Evolutionary conservation across 768 basidiomycete genomes (phyloP), one percentile per base, ranked within the genome.

Genomic region (Epithele typhae): DNA sequence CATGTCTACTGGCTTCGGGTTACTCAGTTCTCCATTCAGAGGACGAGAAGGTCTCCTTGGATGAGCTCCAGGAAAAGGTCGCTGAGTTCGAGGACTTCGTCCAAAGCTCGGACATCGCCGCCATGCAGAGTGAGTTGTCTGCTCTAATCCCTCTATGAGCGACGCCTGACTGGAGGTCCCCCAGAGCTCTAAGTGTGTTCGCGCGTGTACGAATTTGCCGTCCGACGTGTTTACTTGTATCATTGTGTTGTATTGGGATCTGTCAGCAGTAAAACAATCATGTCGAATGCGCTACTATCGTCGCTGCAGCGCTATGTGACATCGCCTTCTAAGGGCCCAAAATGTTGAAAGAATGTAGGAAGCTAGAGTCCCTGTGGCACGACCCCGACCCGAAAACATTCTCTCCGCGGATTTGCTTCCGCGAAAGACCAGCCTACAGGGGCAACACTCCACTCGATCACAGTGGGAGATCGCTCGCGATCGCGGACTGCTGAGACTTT

Each of bases 11-110:
- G 78, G 48, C 67, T 81, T 40, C 76, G 22, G 8, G 23, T 42
- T 15, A 21, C 33, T 27, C 3, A 25, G 4, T 5, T 19, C 3
- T 44, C 37, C 25, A 27, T 38, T 37, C 64, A 92, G 94, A 95
- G 91, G 95, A 97, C 53, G 94, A 95, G 60, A 85, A 88, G 54
- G 84, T 98, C 42, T 95, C 92, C 3, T 75, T 86, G 52, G 92
- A 95, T 54, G 92, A 96, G 18, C 77, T 98, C 53, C 92, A 97
- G 68, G 95, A 98, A 67, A 78, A 87, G 74, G 74, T 96, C 51
- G 72, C 71, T 5, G 92, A 88, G 57, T 82, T 89, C 50, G 89
- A 91, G 11, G 91, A 92, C 60, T 87, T 82, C 61, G 81, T 95
- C 53, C 93, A 96, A 76, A 92, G 90, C 67, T 75, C 87, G 24